Evolutionary conservation across 176 grass and related monocot genomes (phyloP).

Genomic region (Ampelocalamus luodianensis): DNA sequence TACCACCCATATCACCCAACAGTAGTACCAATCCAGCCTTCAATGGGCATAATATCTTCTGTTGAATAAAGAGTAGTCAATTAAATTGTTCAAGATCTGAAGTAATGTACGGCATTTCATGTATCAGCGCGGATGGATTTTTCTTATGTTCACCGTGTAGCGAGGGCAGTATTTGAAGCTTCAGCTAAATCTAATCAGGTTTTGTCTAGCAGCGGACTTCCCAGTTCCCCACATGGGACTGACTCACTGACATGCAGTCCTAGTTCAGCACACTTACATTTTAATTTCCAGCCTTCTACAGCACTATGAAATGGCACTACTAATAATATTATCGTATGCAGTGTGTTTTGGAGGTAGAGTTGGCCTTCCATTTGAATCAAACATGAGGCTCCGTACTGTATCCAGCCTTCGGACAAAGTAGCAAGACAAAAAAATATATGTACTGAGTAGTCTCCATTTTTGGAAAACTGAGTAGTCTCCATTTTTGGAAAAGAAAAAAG

Average conservation of each 20-base stretch:
- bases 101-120: not conserved
- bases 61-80: slow-evolving; percentile 6
- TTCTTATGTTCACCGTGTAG: not conserved
- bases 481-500: not conserved
- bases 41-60: slow-evolving; percentile 32
- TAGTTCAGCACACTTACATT: not conserved
- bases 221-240: not conserved
- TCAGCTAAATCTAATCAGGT: slow-evolving; percentile 6
- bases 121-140: not conserved
- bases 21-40: not conserved
- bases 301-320: not conserved
- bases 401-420: not conserved
- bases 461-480: not conserved
- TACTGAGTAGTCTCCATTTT: too few species aligned
- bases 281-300: not conserved
- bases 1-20: not conserved
- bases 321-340: not conserved
- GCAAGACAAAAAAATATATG: not conserved
- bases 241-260: not conserved
- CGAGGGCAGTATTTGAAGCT: not conserved
- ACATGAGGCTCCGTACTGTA: not conserved
- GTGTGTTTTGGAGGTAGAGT: not conserved
- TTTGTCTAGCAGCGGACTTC: not conserved
- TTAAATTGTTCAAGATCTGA: slow-evolving; percentile 24
- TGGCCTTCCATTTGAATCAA: not conserved